Conservation (phyloP, 768 basidiomycete genomes). For the Boletus reticuloceps region DNA sequence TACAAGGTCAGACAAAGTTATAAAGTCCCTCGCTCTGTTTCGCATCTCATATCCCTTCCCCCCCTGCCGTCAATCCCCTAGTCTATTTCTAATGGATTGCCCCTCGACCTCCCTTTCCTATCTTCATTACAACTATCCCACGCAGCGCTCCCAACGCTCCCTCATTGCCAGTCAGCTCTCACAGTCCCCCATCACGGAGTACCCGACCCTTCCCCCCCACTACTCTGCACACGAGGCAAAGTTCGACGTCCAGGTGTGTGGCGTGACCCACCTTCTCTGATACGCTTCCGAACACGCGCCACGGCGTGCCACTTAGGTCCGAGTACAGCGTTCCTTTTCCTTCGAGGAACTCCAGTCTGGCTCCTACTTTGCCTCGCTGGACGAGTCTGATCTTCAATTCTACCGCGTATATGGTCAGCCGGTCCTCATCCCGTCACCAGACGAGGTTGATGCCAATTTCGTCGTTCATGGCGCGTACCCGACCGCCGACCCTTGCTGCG, state of each 20-base stretch:
- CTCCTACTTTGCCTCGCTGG: constrained; percentile 26
- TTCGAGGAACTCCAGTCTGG: constrained; percentile 36
- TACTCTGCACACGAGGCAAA: constrained; percentile 12
- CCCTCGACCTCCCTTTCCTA: background rate
- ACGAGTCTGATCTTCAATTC: constrained; percentile 34
- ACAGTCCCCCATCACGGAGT: constrained; percentile 4
- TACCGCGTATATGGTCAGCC: constrained; percentile 33
- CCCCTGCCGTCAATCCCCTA: constrained; percentile 24
- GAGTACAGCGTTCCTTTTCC: constrained; percentile 30
- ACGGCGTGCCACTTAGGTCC: constrained; percentile 17
- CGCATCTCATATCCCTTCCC: constrained; percentile 5
- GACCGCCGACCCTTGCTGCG: background rate
- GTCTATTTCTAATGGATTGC: constrained; percentile 16
- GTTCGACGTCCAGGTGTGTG: constrained; percentile 25
- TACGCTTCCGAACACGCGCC: background rate
- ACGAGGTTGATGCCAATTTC: constrained; percentile 23
- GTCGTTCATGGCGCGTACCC: constrained; percentile 11
- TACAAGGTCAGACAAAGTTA: constrained; percentile 28
- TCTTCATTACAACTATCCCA: background rate
- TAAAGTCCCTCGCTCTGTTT: constrained; percentile 23
- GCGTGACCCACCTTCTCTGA: background rate
- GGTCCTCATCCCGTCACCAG: constrained; percentile 27
- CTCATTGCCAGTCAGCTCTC: background rate
- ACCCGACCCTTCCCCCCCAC: background rate
- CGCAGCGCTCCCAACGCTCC: background rate